Evolutionary conservation across 208 protist genomes (phyloP).

Genomic region (Wallacemonas sp.): DNA sequence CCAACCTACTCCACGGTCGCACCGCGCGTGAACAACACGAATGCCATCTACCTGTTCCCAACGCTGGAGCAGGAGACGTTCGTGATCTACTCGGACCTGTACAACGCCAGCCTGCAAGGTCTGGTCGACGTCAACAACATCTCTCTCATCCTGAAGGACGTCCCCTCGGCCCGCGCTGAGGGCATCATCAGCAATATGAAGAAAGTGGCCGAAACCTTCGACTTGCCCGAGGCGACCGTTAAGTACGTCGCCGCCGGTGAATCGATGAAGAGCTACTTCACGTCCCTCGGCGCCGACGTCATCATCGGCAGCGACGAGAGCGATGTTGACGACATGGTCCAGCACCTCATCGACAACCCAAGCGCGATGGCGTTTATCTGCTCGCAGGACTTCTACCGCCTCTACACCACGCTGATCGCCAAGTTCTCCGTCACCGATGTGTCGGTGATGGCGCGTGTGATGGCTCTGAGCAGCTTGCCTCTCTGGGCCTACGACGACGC

Average conservation of each 20-base stretch:
- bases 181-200: neutral
- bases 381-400: conserved; percentile 29
- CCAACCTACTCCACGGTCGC: neutral
- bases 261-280: neutral
- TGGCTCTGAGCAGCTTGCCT: conserved; percentile 47
- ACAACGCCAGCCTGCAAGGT: neutral
- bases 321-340: conserved; percentile 7
- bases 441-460: conserved; percentile 25
- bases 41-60: conserved; percentile 30
- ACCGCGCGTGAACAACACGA: neutral
- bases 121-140: neutral
- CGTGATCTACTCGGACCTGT: conserved; percentile 26
- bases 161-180: neutral
- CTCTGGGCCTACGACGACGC: conserved; percentile 31
- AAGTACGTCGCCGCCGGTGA: neutral
- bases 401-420: conserved; percentile 20
- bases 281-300: conserved; percentile 9
- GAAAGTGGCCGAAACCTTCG: conserved; percentile 12
- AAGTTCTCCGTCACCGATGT: conserved; percentile 10
- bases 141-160: neutral
- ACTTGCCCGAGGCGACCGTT: neutral
- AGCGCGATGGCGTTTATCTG: conserved; percentile 22
- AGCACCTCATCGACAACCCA: neutral
- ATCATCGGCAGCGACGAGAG: conserved; percentile 15
- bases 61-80: conserved; percentile 56